Conservation (phyloP, 2,329 filamentous ascomycete genomes). For the Claviceps sp. region DNA sequence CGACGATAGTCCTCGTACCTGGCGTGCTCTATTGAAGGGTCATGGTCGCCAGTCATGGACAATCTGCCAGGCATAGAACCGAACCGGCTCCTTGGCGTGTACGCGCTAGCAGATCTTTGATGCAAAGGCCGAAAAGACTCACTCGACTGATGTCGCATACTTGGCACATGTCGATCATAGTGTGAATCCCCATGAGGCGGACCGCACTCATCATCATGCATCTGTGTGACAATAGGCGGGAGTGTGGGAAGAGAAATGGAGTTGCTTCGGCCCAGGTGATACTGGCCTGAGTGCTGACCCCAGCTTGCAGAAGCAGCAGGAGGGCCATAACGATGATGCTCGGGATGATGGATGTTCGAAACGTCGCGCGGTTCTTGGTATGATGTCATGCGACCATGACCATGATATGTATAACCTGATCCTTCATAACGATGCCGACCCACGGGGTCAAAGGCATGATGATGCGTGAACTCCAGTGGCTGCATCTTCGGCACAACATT, state of each 20-base stretch:
- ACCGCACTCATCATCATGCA: conserved; percentile 1
- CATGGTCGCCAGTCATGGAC: conserved; percentile 10
- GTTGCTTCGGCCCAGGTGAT: conserved; percentile 2
- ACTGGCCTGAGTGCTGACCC: background rate
- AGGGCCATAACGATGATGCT: background rate
- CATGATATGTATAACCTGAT: background rate
- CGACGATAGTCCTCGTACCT: conserved; percentile 1
- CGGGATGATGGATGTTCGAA: background rate
- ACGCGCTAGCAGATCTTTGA: conserved; percentile 13
- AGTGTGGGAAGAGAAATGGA: conserved; percentile 8
- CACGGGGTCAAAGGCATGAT: background rate
- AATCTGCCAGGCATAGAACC: conserved; percentile 6
- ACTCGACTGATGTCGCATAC: background rate
- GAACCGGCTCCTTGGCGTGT: conserved; percentile 7
- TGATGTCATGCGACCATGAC: conserved; percentile 2
- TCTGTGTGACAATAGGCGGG: conserved; percentile 14
- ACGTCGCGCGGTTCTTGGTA: background rate
- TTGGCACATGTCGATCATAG: background rate
- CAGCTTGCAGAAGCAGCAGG: background rate
- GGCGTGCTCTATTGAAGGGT: background rate
- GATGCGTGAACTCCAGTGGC: conserved; percentile 9
- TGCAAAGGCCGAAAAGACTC: conserved; percentile 9
- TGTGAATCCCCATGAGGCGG: background rate
- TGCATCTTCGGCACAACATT: conserved; percentile 13
- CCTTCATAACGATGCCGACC: background rate